Base-by-base conservation (phyloP, 225 moss, liverwort and hornwort genomes). In the Pseudisothecium myosuroides region DNA sequence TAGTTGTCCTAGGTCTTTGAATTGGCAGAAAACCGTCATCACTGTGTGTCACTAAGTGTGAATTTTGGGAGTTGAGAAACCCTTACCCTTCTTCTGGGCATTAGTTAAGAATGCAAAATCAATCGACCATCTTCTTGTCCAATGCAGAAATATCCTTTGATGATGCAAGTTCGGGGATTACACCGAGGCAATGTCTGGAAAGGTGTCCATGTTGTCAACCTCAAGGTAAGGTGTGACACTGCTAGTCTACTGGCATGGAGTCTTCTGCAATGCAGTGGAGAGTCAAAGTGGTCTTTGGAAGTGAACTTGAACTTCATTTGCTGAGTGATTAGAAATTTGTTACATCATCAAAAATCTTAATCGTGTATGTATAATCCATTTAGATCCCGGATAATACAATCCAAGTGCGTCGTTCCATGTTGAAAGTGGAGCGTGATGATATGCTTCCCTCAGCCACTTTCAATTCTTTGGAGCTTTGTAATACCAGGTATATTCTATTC, bases 151-250 rank as follows among this genome's bases (percentile, higher is more conserved):
- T 93, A 93, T 81, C 91, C 89, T 62, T 86, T 93, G 50, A 86
- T 92, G 90, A 83, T 94, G 89, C 94, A 93, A 88, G 62, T 88
- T 79, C 89, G 94, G 10, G 76, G 93, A 29, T 93, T 93, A 63
- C 76, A 88, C 37, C 32, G 67, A 47, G 94, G 94, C 62, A 93
- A 86, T 47, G 79, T 93, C 50, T 93, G 88, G 89, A 94, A 93
- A 92, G 94, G 94, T 18, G 90, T 94, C 20, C 92, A 87, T 86
- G 83, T 94, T 81, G 93, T 94, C 60, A 88, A 94, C 89, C 74
- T 86, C 52, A 86, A 77, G 90, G 90, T 94, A 81, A 81, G 80
- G 59, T 34, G 65, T 65, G 41, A 63, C 50, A 45, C 59, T 27
- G 7, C 28, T 27, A 14, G 8, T 37, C 27, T 58, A 37, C 29